Base-by-base conservation (phyloP, 73 alveolate species). In the Tetrahymena thermophila region DNA sequence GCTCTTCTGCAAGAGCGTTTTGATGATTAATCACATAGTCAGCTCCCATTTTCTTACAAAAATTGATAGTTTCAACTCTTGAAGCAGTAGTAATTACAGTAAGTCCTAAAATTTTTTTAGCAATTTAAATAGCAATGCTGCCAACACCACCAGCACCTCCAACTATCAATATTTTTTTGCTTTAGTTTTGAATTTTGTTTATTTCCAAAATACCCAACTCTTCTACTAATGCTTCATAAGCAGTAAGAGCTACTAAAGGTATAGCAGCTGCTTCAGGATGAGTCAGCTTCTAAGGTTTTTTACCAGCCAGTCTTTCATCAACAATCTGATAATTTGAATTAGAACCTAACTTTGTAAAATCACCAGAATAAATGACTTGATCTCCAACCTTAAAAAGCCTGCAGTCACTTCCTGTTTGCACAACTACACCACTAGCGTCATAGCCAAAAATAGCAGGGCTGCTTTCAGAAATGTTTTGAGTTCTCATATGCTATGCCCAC, bases 71-170 rank as follows among this genome's bases (percentile, higher is more conserved):
- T 38, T 93, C 95, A 35, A 3, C 89, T 35, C 95, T 57, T 9
- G 95, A 93, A 37, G 95, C 95, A 10, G 95, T 31, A 31, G 95
- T 93, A 16, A 93, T 25, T 21, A 93, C 95, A 21, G 84, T 35
- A 23, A 35, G 23, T 11, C 95, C 95, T 55, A 93, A 57, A 28
- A 71, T 34, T 25, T 93, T 57, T 83, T 93, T 93, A 55, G 89
- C 95, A 57, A 93, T 57, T 38, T 93, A 38, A 37, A 93, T 93
- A n/a, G 85, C 94, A 34, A 40, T 93, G 85, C 93, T 55, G 6
- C 95, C 95, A 7, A 93, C 93, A 14, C 95, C 95, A 35, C 95
- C 95, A 34, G 95, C 95, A n/a, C 95, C 95, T 7, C 85, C 85
- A 83, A 93, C 50, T 4, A 93, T 83, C 16, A 93, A 38, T 14